Evolutionary conservation across 225 moss, liverwort and hornwort genomes (phyloP).

Genomic region (Takakia lepidozioides): DNA sequence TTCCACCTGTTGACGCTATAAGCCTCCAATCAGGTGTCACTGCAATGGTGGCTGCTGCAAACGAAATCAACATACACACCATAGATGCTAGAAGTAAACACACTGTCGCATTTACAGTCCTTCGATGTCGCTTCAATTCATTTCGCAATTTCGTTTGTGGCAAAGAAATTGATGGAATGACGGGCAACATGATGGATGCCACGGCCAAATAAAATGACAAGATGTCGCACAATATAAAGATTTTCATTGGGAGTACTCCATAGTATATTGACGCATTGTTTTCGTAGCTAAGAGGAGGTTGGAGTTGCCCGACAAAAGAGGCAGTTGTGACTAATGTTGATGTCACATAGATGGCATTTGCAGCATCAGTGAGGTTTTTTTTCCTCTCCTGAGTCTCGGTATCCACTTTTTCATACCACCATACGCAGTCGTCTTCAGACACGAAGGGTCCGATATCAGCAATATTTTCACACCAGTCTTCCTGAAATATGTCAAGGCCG

Average conservation of each 20-base stretch:
- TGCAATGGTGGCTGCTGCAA: constrained; percentile 10
- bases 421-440: background rate
- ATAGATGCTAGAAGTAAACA: constrained; percentile 12
- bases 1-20: too few relatives aligned
- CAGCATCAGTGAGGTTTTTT: constrained; percentile 4
- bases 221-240: constrained; percentile 16
- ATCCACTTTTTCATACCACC: constrained; percentile 18
- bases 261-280: background rate
- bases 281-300: constrained; percentile 8
- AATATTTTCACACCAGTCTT: background rate
- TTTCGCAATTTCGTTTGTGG: constrained; percentile 6
- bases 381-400: constrained; percentile 1
- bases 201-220: constrained; percentile 23
- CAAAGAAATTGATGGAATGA: constrained; percentile 21
- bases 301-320: constrained; percentile 12
- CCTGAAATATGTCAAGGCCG: constrained; percentile 3
- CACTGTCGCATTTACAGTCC: constrained; percentile 8
- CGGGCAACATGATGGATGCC: constrained; percentile 13
- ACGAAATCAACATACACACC: constrained; percentile 11
- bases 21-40: too few relatives aligned
- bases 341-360: constrained; percentile 7
- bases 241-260: constrained; percentile 1
- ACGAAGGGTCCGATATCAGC: constrained; percentile 3
- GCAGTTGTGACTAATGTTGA: constrained; percentile 12
- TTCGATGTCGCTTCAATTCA: constrained; percentile 8